A percentile compares a stretch with the other conserved stretches of the same genome.
Evolutionary conservation across 2,329 filamentous ascomycete species (phyloP).

Genomic region (Trichoderma pleuroti): DNA sequence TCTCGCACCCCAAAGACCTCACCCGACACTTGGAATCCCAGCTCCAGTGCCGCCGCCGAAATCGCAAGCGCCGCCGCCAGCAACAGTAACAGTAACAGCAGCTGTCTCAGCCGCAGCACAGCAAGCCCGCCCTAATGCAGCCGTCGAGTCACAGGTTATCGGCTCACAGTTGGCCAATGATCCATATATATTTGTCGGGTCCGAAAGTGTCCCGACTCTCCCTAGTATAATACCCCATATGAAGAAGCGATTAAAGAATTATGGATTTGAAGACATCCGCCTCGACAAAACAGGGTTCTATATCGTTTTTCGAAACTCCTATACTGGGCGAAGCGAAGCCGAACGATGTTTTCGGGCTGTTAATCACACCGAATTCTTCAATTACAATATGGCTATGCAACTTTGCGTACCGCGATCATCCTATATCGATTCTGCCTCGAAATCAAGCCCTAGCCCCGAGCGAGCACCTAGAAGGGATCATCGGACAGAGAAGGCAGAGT

Average conservation of each 20-base stretch:
- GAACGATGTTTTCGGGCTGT: conserved; percentile 75
- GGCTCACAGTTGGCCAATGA: conserved; percentile 67
- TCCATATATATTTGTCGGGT: conserved; percentile 89
- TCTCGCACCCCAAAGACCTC: conserved; percentile 57
- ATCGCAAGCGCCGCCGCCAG: background rate
- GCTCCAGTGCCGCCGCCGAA: conserved; percentile 29
- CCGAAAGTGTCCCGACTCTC: conserved; percentile 81
- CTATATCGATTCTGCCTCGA: conserved; percentile 27
- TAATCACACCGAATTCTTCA: conserved; percentile 83
- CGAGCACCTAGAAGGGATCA: conserved; percentile 25
- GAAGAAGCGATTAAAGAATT: conserved; percentile 82
- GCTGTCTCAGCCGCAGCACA: conserved; percentile 24
- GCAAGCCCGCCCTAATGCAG: conserved; percentile 36
- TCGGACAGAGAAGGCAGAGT: conserved; percentile 59
- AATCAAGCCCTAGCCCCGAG: conserved; percentile 37
- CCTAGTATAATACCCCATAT: conserved; percentile 82
- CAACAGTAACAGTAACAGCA: conserved; percentile 24
- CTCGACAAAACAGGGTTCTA: conserved; percentile 87
- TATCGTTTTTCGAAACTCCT: conserved; percentile 80
- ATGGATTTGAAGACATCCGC: conserved; percentile 74
- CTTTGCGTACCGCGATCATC: conserved; percentile 46
- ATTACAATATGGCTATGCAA: conserved; percentile 87
- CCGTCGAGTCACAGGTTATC: conserved; percentile 65
- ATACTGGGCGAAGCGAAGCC: conserved; percentile 72
- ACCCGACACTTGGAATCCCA: conserved; percentile 19